These are phyloP conservation scores for Hypericum perforatum DNA, from an alignment of 345 rosid species.

Conservation along the genomic window DNA sequence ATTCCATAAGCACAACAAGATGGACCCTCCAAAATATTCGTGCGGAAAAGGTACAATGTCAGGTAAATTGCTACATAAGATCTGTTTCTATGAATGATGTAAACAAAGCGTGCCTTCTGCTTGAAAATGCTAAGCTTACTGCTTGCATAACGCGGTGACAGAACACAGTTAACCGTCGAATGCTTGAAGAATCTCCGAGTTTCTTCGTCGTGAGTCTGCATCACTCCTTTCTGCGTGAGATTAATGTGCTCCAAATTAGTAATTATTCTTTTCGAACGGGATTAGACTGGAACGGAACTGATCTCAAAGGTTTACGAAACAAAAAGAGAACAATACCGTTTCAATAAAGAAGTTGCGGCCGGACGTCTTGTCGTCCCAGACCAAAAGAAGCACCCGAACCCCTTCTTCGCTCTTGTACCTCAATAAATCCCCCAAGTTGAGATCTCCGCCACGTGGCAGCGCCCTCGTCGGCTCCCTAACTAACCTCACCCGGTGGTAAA, in stretches of 20 bases:
- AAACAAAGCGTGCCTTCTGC: constrained; percentile 57
- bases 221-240: constrained; percentile 47
- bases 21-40: background rate
- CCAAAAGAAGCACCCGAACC: constrained; percentile 63
- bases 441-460: constrained; percentile 51
- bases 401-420: constrained; percentile 87
- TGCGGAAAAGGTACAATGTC: background rate
- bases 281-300: no score
- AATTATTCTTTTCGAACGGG: no score
- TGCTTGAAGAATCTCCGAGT: constrained; percentile 66
- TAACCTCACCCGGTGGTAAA: constrained; percentile 60
- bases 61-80: background rate
- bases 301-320: no score
- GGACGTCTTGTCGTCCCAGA: constrained; percentile 96
- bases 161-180: constrained; percentile 52
- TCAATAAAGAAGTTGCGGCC: constrained; percentile 58
- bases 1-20: constrained; percentile 1
- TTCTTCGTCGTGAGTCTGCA: constrained; percentile 76
- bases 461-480: constrained; percentile 53
- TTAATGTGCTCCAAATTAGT: no score
- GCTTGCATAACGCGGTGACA: constrained; percentile 71
- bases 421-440: constrained; percentile 61
- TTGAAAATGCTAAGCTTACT: constrained; percentile 79
- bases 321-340: constrained; percentile 30
- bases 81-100: constrained; percentile 6